Percentiles rank a stretch among this genome's conserved stretches.
These are phyloP conservation scores for Lolium rigidum DNA, from an alignment of 176 grass and related monocot genomes.

Conservation along the genomic window DNA sequence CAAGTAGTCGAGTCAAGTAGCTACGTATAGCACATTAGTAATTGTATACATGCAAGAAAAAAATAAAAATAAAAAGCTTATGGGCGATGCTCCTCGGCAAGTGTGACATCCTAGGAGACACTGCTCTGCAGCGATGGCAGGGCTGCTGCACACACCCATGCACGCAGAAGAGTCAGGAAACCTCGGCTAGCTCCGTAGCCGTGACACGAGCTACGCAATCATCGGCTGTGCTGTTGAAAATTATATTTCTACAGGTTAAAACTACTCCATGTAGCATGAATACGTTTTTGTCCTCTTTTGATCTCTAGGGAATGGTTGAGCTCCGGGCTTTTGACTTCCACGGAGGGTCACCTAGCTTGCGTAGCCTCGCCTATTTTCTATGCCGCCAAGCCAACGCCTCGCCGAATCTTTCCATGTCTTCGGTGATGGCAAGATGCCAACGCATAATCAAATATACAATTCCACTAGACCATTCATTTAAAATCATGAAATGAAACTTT, in stretches of 20 bases:
- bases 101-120: slow-evolving; percentile 49
- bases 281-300: not conserved
- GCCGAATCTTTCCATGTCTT: slow-evolving; percentile 18
- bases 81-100: slow-evolving; percentile 34
- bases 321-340: not conserved
- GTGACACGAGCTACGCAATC: not conserved
- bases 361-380: slow-evolving; percentile 21
- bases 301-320: slow-evolving; percentile 2
- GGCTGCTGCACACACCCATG: not conserved
- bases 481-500: not conserved
- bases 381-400: too few relatives aligned
- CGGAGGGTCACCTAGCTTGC: not conserved
- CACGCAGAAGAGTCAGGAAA: slow-evolving; percentile 11
- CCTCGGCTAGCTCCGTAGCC: not conserved
- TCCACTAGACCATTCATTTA: not conserved
- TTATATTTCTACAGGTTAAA: not conserved
- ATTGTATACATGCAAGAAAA: too few relatives aligned
- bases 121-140: slow-evolving; percentile 13
- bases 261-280: not conserved
- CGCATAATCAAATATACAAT: not conserved
- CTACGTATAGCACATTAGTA: not conserved
- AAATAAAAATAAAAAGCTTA: not conserved
- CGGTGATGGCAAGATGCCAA: not conserved
- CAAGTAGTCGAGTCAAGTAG: not conserved
- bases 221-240: not conserved